These are phyloP conservation scores for Pseudocercospora fijiensis DNA, from an alignment of 2,329 filamentous ascomycete species.

Conservation along the genomic window DNA sequence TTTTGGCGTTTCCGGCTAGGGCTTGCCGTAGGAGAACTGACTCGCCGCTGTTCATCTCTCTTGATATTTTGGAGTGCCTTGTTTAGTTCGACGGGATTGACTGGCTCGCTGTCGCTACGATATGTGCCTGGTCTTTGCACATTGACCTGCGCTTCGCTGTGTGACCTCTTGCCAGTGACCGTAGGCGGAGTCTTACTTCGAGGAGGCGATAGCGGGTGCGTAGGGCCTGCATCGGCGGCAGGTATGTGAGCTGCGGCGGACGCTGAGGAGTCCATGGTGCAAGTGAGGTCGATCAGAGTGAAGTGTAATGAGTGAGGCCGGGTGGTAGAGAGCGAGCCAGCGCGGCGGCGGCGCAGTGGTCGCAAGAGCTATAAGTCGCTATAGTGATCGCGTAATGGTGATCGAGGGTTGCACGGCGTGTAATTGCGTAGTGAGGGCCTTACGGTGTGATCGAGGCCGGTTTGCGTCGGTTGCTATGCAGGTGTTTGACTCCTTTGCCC, in stretches of 20 bases:
- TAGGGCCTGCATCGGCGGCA: constrained; percentile 40
- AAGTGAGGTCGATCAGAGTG: background rate
- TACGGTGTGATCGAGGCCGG: constrained; percentile 2
- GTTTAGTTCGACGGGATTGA: constrained; percentile 60
- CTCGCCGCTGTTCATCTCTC: constrained; percentile 55
- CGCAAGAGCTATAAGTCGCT: background rate
- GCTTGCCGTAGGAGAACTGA: constrained; percentile 63
- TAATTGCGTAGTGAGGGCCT: constrained; percentile 7
- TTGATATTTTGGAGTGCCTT: constrained; percentile 63
- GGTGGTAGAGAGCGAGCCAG: background rate
- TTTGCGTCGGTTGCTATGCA: constrained; percentile 11
- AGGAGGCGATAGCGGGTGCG: constrained; percentile 55
- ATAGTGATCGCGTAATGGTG: background rate
- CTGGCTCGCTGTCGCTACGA: constrained; percentile 51
- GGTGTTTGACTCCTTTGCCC: constrained; percentile 5
- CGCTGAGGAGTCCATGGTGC: constrained; percentile 19
- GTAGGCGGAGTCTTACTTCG: constrained; percentile 62
- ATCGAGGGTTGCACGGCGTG: constrained; percentile 6
- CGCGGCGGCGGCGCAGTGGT: background rate
- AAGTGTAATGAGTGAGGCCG: constrained; percentile 3
- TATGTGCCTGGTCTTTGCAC: constrained; percentile 17
- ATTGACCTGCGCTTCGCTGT: constrained; percentile 33
- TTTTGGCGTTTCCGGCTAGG: constrained; percentile 68
- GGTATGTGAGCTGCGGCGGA: constrained; percentile 9
- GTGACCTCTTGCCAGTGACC: constrained; percentile 49